These are phyloP conservation scores for Gynochthodes officinalis DNA, from an alignment of 257 asterid species.

Conservation along the genomic window DNA sequence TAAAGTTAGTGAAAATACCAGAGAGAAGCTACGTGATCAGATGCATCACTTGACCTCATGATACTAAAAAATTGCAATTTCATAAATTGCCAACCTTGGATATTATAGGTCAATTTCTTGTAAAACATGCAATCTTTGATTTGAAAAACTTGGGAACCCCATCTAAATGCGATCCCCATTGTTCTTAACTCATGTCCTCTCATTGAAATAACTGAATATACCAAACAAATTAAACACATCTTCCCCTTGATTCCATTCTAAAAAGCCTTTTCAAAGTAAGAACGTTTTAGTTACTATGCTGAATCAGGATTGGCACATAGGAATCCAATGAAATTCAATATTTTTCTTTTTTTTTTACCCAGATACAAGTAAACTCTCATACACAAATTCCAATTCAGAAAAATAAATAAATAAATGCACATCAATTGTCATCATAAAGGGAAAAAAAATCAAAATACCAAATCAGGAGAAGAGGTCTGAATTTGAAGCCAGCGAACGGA, in stretches of 20 bases:
- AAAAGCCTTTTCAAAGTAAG: neutral
- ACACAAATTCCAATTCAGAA: neutral
- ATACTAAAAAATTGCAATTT: neutral
- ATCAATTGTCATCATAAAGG: neutral
- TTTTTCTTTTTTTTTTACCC: neutral
- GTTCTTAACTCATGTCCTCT: neutral
- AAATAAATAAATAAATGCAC: neutral
- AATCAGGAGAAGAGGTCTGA: constrained; percentile 73
- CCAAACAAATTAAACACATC: neutral
- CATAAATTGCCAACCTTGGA: neutral
- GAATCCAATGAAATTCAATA: neutral
- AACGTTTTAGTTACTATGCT: neutral
- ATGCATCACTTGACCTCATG: neutral
- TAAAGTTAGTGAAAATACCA: neutral
- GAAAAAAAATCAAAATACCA: constrained; percentile 28
- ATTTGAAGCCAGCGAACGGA: constrained; percentile 92
- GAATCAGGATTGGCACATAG: neutral
- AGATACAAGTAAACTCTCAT: neutral
- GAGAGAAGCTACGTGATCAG: neutral
- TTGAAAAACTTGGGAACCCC: neutral
- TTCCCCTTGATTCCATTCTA: neutral
- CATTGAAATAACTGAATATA: neutral
- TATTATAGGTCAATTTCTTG: neutral
- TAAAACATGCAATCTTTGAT: neutral
- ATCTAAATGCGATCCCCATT: neutral